Conservation (phyloP, 352 stramenopile genomes). For the Phytophthora tubulina region DNA sequence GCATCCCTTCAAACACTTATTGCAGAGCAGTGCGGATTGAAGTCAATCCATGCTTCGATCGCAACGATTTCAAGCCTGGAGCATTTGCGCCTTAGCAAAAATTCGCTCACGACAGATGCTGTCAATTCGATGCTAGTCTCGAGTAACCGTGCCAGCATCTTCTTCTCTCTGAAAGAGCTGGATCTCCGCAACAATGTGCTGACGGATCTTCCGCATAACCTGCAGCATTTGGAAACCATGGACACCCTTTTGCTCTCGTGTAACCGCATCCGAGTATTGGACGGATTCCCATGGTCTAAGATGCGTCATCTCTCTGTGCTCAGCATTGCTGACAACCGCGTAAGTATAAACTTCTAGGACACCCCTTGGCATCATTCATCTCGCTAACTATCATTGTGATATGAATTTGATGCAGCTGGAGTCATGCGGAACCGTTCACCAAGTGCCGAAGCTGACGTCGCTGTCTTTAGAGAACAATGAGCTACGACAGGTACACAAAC, state of each 20-base stretch:
- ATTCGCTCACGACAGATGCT: conserved; percentile 64
- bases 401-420: conserved; percentile 50
- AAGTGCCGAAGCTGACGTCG: conserved; percentile 66
- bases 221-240: conserved; percentile 57
- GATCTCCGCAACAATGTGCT: conserved; percentile 80
- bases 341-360: conserved; percentile 26
- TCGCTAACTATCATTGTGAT: conserved; percentile 11
- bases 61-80: conserved; percentile 63
- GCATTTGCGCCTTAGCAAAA: conserved; percentile 77
- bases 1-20: conserved; percentile 69
- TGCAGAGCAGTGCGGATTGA: conserved; percentile 75
- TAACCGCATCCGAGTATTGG: conserved; percentile 66
- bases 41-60: conserved; percentile 59
- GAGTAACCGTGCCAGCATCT: conserved; percentile 40
- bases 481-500: conserved; percentile 59
- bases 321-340: conserved; percentile 75
- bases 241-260: conserved; percentile 79
- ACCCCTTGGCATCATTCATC: not conserved
- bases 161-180: conserved; percentile 68
- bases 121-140: conserved; percentile 55
- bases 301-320: conserved; percentile 75
- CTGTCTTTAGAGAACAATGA: conserved; percentile 90
- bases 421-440: conserved; percentile 68
- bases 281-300: conserved; percentile 64
- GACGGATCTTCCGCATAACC: conserved; percentile 51